A percentile compares a stretch with the other conserved stretches of the same genome.
phyloP scores from a whole-genome alignment of 495 filamentous ascomycete species.

The Immersiella caudata region DNA sequence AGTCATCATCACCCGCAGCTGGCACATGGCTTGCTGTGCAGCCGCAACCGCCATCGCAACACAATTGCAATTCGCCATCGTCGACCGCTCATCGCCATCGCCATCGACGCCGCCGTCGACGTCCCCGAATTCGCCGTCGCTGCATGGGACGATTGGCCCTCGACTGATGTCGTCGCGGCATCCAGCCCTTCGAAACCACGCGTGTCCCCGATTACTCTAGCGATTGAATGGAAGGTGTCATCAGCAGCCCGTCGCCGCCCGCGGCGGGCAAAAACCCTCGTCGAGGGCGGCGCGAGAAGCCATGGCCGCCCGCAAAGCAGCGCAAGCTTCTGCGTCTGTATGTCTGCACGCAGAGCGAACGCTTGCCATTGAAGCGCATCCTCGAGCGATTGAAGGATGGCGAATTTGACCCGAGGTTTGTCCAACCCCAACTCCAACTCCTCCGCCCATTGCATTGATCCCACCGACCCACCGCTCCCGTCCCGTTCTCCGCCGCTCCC shows the following conservation, averaged over 20 bases:
- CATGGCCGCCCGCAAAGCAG: slow-evolving; percentile 39
- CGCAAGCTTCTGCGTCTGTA: slow-evolving; percentile 40
- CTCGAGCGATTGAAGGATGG: slow-evolving; percentile 39
- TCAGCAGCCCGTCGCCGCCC: slow-evolving; percentile 27
- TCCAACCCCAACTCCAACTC: background rate
- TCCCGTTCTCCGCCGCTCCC: slow-evolving; percentile 1
- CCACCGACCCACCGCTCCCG: background rate
- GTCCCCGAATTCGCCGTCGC: background rate
- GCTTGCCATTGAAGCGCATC: slow-evolving; percentile 38
- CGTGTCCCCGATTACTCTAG: background rate
- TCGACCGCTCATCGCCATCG: background rate
- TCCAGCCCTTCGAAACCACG: background rate
- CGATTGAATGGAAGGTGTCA: slow-evolving; percentile 28
- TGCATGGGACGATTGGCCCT: slow-evolving; percentile 14
- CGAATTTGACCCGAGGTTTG: slow-evolving; percentile 39
- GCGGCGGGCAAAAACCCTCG: slow-evolving; percentile 30
- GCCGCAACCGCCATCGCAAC: slow-evolving; percentile 10
- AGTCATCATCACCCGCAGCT: slow-evolving; percentile 21
- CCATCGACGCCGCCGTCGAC: slow-evolving; percentile 10
- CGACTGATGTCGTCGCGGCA: slow-evolving; percentile 19
- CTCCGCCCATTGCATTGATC: background rate
- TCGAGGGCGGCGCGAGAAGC: slow-evolving; percentile 39
- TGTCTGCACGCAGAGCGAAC: slow-evolving; percentile 41
- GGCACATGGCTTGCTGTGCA: slow-evolving; percentile 20
- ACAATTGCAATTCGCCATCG: background rate